Evolutionary conservation across 495 filamentous ascomycete species (phyloP), one percentile per base, ranked within the genome.

Genomic region (Neurospora sp.): DNA sequence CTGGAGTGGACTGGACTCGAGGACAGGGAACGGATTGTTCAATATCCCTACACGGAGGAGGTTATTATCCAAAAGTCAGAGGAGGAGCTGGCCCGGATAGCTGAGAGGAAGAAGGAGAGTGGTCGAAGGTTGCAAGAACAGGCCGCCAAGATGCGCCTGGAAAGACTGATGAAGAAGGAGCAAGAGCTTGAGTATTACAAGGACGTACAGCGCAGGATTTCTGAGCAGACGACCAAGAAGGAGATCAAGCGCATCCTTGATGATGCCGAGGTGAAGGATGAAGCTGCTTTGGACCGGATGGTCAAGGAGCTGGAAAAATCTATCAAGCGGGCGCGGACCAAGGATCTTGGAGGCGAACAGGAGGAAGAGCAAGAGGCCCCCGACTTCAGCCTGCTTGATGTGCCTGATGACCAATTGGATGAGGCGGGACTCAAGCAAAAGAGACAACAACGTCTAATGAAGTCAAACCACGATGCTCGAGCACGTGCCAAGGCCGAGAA

Each of bases 101-200:
- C 94, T 16, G 96, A 99, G 82, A 89, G 93, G 78, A 92, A 95
- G 77, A 95, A 95, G 77, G 96, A 98, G 81, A 94, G 93, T 76
- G 96, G 96, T 1, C 88, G 95, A 69, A 85, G 96, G 40, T 81
- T 99, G 22, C 96, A 99, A 78, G 96, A 97, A 76, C 96, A 99
- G 79, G 96, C 96, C 0, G 95, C 96, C 3, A 98, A 96, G 79
- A 97, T 97, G 92, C 88, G 96, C 20, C 82, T 99, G 6, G 96
- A 99, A 61, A 94, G 96, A 81, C 84, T 99, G 31, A 92, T 98
- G 78, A 92, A 92, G 76, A 98, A 98, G 81, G 96, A 99, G 81
- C 89, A 97, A 79, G 95, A 98, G 77, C 82, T 98, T 16, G 95
- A 97, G 72, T 98, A 96, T 79, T 97, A 93, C 85, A 93, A 92